Evolutionary conservation across 192 early-diverging fungal species (phyloP).

Genomic region (Gonapodya prolifera): DNA sequence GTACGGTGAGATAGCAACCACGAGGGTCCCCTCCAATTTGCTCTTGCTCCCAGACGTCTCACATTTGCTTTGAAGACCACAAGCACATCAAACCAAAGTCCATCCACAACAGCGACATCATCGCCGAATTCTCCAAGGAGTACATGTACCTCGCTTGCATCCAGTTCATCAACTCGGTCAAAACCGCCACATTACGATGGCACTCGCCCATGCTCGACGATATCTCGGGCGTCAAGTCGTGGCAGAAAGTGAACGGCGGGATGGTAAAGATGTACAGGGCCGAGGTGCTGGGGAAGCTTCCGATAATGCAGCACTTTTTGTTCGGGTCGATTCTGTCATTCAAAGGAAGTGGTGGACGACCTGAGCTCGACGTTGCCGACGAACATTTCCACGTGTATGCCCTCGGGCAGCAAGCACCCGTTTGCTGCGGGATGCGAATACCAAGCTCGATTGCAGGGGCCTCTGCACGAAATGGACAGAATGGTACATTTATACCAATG

Average conservation of each 20-base stretch:
- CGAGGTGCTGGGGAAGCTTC: constrained; percentile 83
- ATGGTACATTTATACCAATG: constrained; percentile 1
- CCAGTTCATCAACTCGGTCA: constrained; percentile 60
- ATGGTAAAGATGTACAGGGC: constrained; percentile 91
- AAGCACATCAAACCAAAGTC: constrained; percentile 59
- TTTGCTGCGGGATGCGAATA: constrained; percentile 67
- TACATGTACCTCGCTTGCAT: constrained; percentile 84
- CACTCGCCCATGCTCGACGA: constrained; percentile 93
- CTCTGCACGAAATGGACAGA: constrained; percentile 19
- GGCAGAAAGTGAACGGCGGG: constrained; percentile 83
- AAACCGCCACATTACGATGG: constrained; percentile 59
- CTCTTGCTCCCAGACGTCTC: too few species aligned
- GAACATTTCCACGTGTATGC: constrained; percentile 49
- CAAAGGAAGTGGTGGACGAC: neutral
- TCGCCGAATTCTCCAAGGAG: constrained; percentile 46
- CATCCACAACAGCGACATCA: constrained; percentile 44
- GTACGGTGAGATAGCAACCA: constrained; percentile 34
- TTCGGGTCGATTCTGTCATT: constrained; percentile 79
- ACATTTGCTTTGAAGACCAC: too few species aligned
- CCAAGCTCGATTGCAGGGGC: constrained; percentile 71
- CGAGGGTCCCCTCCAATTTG: too few species aligned
- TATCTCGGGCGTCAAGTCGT: constrained; percentile 74
- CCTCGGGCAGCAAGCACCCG: constrained; percentile 64
- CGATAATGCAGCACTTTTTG: constrained; percentile 91
- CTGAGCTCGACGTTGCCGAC: neutral